These are phyloP conservation scores for Gelatoporia subvermispora DNA, from an alignment of 768 basidiomycete species.

Conservation along the genomic window DNA sequence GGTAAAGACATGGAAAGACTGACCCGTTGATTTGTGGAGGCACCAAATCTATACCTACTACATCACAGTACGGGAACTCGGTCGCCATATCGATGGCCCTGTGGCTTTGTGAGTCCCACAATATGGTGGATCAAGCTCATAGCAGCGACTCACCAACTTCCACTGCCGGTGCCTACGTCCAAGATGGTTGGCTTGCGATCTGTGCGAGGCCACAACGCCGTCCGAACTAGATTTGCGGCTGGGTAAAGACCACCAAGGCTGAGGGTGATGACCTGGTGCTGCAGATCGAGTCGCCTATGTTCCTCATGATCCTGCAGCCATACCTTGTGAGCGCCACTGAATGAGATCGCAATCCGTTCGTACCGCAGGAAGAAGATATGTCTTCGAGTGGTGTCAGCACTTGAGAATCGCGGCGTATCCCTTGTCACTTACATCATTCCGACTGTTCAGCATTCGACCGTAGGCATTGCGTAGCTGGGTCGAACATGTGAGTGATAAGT, in stretches of 20 bases:
- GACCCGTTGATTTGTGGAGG: constrained; percentile 23
- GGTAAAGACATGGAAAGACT: background rate
- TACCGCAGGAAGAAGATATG: constrained; percentile 27
- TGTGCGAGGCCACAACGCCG: constrained; percentile 23
- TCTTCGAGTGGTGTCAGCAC: constrained; percentile 10
- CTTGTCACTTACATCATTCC: constrained; percentile 22
- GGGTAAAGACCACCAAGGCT: constrained; percentile 23
- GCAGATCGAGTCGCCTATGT: constrained; percentile 27
- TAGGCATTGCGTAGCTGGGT: constrained; percentile 22
- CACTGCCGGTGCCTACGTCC: constrained; percentile 30
- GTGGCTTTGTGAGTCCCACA: background rate
- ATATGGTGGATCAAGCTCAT: background rate
- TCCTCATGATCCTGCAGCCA: constrained; percentile 25
- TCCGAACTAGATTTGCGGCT: constrained; percentile 21
- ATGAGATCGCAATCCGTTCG: background rate
- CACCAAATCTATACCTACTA: constrained; percentile 30
- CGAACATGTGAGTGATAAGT: background rate
- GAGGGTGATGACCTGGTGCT: constrained; percentile 25
- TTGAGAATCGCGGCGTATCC: background rate
- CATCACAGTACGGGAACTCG: constrained; percentile 28
- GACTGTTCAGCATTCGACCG: constrained; percentile 25
- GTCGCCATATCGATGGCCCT: constrained; percentile 31
- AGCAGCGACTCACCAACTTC: constrained; percentile 24
- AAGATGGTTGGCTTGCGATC: constrained; percentile 21
- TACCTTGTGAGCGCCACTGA: background rate